phyloP scores from a whole-genome alignment of 2,329 filamentous ascomycete species.

The Trichoderma arundinaceum region DNA sequence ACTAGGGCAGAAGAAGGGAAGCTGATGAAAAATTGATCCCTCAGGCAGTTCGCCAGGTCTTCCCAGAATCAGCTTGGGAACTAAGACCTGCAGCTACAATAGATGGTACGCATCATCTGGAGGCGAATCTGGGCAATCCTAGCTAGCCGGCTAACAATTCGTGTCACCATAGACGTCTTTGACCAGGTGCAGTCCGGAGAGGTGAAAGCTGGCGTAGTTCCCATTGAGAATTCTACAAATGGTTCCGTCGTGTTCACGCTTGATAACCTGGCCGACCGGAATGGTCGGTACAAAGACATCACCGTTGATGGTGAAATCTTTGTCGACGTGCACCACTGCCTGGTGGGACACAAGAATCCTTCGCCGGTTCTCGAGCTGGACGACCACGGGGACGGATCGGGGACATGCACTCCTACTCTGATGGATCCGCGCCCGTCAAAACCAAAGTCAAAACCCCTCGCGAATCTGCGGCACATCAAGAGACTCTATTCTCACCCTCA shows the following conservation, averaged over 20 bases:
- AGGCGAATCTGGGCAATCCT: not conserved
- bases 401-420: conserved; percentile 57
- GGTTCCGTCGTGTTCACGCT: conserved; percentile 89
- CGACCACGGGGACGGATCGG: conserved; percentile 46
- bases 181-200: conserved; percentile 71
- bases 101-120: conserved; percentile 44
- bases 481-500: conserved; percentile 93
- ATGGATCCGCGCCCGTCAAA: conserved; percentile 52
- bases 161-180: conserved; percentile 69
- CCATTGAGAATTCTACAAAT: conserved; percentile 96
- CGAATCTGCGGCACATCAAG: conserved; percentile 65
- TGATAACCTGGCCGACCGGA: conserved; percentile 82
- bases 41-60: conserved; percentile 55
- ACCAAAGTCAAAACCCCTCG: conserved; percentile 55
- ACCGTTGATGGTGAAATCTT: conserved; percentile 84
- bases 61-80: conserved; percentile 55
- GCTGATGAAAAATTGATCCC: not conserved
- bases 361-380: conserved; percentile 40
- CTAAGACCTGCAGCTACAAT: conserved; percentile 60
- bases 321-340: conserved; percentile 84
- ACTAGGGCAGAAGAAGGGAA: not conserved
- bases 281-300: conserved; percentile 67
- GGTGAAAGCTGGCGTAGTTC: conserved; percentile 78
- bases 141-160: not conserved
- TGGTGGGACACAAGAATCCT: conserved; percentile 64